Conservation (phyloP, 768 basidiomycete species). For the Lactarius trivialis region DNA sequence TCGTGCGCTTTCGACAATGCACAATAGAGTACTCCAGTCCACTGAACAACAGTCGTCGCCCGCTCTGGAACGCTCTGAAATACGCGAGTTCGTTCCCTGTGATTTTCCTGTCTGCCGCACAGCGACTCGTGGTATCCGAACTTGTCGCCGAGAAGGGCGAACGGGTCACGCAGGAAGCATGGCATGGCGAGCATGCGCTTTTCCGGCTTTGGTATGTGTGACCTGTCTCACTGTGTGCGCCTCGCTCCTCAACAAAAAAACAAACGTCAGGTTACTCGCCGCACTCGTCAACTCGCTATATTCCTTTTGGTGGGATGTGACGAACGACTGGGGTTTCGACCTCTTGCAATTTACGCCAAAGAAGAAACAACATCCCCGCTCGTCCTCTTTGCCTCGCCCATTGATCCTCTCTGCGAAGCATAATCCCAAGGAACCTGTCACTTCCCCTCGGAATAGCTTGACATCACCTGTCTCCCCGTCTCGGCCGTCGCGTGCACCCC, state of each 20-base stretch:
- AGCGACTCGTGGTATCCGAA: slow-evolving; percentile 63
- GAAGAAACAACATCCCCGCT: slow-evolving; percentile 22
- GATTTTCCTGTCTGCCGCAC: slow-evolving; percentile 89
- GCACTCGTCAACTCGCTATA: slow-evolving; percentile 86
- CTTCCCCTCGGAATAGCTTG: slow-evolving; percentile 15
- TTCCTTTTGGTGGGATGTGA: slow-evolving; percentile 99
- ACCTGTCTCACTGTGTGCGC: not conserved
- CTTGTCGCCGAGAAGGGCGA: slow-evolving; percentile 44
- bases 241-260: not conserved
- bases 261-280: slow-evolving; percentile 61
- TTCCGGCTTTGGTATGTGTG: slow-evolving; percentile 71
- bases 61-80: slow-evolving; percentile 88
- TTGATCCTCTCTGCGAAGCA: slow-evolving; percentile 44
- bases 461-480: slow-evolving; percentile 1
- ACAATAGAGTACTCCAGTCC: slow-evolving; percentile 70
- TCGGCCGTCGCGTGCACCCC: not conserved
- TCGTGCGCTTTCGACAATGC: slow-evolving; percentile 92
- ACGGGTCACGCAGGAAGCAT: slow-evolving; percentile 39
- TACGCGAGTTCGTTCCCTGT: slow-evolving; percentile 97
- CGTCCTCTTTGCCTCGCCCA: slow-evolving; percentile 35
- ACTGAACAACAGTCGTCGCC: slow-evolving; percentile 57
- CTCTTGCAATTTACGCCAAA: slow-evolving; percentile 41
- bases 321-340: slow-evolving; percentile 94
- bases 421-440: slow-evolving; percentile 28
- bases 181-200: slow-evolving; percentile 71